A percentile compares a stretch with the other conserved stretches of the same genome.
phyloP scores from a whole-genome alignment of 257 asterid species.

The Fraxinus pennsylvanica region DNA sequence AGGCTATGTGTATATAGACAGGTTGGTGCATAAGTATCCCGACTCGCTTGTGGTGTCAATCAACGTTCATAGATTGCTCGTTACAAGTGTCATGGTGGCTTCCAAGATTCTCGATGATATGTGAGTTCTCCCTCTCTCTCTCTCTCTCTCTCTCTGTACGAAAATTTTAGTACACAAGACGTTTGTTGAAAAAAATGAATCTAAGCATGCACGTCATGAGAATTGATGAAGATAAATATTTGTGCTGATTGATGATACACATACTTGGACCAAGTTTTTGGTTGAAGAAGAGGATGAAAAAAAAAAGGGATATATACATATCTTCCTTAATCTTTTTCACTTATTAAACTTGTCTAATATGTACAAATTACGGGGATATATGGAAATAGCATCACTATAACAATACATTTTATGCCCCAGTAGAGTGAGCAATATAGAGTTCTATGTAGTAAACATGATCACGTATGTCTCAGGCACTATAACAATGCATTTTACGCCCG shows the following conservation, averaged over 20 bases:
- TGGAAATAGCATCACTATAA: no score
- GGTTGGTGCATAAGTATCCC: conserved; percentile 71
- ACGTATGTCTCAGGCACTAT: conserved; percentile 51
- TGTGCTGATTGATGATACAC: no score
- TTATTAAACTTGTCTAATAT: no score
- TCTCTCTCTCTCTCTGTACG: background rate
- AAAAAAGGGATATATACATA: no score
- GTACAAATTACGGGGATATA: background rate
- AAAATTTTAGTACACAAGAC: background rate
- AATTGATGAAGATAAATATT: no score
- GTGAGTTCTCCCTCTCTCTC: conserved; percentile 38
- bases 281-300: no score
- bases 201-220: background rate
- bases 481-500: conserved; percentile 83
- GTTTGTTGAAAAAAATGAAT: background rate
- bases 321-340: no score
- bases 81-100: conserved; percentile 82
- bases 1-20: conserved; percentile 75
- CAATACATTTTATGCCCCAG: no score
- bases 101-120: conserved; percentile 85
- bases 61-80: conserved; percentile 74
- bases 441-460: background rate
- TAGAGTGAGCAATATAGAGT: background rate
- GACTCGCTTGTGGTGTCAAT: conserved; percentile 72
- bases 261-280: no score